A percentile compares a stretch with the other conserved stretches of the same genome.
Conservation (phyloP, 306 rosid genomes). For the Corylus heterophylla region DNA sequence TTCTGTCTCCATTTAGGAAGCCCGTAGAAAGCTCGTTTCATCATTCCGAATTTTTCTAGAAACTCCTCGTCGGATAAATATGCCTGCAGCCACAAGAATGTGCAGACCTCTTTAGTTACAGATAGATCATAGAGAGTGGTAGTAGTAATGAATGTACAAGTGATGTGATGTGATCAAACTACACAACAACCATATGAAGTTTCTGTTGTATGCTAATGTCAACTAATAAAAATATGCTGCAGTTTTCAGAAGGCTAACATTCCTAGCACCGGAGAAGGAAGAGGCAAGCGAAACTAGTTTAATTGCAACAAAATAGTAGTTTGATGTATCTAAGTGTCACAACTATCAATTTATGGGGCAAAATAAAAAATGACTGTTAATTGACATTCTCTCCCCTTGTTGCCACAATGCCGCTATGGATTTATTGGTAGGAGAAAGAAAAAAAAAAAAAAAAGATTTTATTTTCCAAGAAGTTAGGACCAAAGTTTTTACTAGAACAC, state of each 20-base stretch:
- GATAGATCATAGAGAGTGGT: not conserved
- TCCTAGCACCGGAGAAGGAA: not conserved
- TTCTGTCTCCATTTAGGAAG: constrained; percentile 97
- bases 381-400: not conserved
- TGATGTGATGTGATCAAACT: not conserved
- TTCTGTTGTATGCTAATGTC: not conserved
- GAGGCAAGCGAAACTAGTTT: not conserved
- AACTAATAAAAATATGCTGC: not conserved
- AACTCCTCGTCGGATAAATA: constrained; percentile 85
- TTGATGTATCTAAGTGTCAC: too few species aligned
- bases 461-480: too few species aligned
- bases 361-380: too few species aligned
- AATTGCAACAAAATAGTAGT: too few species aligned
- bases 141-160: not conserved
- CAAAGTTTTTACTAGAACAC: too few species aligned
- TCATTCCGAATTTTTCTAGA: constrained; percentile 65
- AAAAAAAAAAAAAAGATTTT: too few species aligned
- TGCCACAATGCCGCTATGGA: not conserved
- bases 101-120: constrained; percentile 16
- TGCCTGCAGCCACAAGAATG: constrained; percentile 53
- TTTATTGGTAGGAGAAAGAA: not conserved
- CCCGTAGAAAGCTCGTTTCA: constrained; percentile 60
- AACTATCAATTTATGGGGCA: too few species aligned
- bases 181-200: not conserved
- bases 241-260: not conserved